Percentiles rank a stretch among this genome's conserved stretches.
Conservation (phyloP, 345 rosid genomes). For the Citrus sp. region DNA sequence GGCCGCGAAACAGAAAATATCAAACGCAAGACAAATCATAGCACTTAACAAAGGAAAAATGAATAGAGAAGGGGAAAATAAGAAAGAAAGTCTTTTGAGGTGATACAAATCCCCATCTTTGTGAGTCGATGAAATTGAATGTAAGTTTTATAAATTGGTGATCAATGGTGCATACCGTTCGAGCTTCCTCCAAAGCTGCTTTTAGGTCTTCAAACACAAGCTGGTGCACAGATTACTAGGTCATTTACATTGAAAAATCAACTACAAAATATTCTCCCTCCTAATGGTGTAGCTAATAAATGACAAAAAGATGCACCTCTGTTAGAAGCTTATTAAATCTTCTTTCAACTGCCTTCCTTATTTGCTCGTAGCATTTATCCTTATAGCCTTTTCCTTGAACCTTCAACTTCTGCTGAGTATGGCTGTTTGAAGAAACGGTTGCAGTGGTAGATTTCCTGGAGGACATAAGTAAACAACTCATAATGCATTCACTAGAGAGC, state of each 20-base stretch:
- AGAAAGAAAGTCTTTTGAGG: not conserved
- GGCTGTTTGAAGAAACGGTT: constrained; percentile 56
- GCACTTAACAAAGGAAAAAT: not conserved
- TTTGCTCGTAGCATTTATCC: constrained; percentile 96
- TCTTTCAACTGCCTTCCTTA: constrained; percentile 81
- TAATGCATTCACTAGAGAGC: not conserved
- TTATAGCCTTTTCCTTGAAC: constrained; percentile 89
- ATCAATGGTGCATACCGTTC: constrained; percentile 46
- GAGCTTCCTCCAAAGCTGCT: constrained; percentile 98
- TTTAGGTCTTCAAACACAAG: constrained; percentile 85
- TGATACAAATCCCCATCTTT: not conserved
- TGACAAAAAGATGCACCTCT: constrained; percentile 37
- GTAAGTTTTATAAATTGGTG: constrained; percentile 5
- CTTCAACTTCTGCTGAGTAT: constrained; percentile 68
- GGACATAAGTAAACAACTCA: constrained; percentile 12
- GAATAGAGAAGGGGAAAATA: not conserved
- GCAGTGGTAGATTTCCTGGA: constrained; percentile 63
- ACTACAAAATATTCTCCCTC: constrained; percentile 8
- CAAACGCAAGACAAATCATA: not conserved
- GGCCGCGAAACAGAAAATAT: not conserved
- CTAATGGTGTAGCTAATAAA: not conserved
- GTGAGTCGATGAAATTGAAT: not conserved
- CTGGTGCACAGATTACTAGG: constrained; percentile 46
- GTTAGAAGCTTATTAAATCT: constrained; percentile 82
- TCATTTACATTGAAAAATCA: constrained; percentile 9